Base-by-base conservation (phyloP, 148 eudicot genomes). In the Salicornia ramosissima region DNA sequence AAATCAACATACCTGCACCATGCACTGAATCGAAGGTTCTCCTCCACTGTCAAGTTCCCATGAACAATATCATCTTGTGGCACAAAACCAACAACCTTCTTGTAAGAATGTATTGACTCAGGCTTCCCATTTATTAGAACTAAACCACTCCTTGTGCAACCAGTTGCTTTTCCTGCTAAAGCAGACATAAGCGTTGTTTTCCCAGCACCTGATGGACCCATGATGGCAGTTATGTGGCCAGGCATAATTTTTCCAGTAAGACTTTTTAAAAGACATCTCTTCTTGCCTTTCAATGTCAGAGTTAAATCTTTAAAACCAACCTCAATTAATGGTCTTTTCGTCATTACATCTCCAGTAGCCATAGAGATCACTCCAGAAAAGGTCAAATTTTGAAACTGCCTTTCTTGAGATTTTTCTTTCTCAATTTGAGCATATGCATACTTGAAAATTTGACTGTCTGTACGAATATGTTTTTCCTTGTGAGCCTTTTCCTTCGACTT, bases 201-300 rank as follows among this genome's bases (percentile, higher is more conserved):
- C 18, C 95, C 95, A 15, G 95, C 95, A 52, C 95, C 95, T 65
- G 95, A 89, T 49, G 95, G 91, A 8, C 95, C 94, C 95, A 89
- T 89, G 58, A 86, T 86, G 78, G 95, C 86, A 53, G 95, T 75
- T 59, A 89, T 82, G 51, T 74, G 88, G 18, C 89, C 87, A 47
- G 95, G 95, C 83, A 74, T 65, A 31, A 86, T 71, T 77, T 77
- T 81, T 39, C 95, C 95, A 16, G 87, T 89, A 69, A 89, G 87
- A 85, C 82, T 67, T 74, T 85, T 80, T 68, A 89, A 67, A 50
- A 89, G 81, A 75, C 79, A 79, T 56, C 80, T 81, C 46, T 82
- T 77, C 77, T 80, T 86, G 62, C 91, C 86, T 80, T 85, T 86
- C 79, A 89, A 78, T 47, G 86, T 83, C 70, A 89, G 75, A 54